Conservation (phyloP, 345 rosid genomes). For the Toxicodendron radicans region DNA sequence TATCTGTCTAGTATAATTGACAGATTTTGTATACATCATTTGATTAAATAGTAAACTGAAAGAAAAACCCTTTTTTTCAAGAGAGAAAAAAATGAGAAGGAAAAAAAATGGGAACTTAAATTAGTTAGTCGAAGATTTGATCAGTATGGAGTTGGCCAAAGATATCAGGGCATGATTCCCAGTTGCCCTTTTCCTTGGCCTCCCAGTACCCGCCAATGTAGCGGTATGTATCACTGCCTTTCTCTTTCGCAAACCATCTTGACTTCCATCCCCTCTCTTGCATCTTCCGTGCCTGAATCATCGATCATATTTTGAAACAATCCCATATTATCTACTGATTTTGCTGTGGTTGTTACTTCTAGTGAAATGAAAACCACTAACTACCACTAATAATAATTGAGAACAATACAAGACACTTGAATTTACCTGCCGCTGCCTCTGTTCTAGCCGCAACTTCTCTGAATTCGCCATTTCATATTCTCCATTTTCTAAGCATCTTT, state of each 20-base stretch:
- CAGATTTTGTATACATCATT: not conserved
- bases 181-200: slow-evolving; percentile 56
- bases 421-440: slow-evolving; percentile 40
- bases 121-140: slow-evolving; percentile 32
- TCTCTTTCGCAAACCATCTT: slow-evolving; percentile 78
- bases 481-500: slow-evolving; percentile 42
- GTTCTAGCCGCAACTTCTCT: slow-evolving; percentile 48
- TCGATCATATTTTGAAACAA: not conserved
- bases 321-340: not conserved
- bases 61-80: not conserved
- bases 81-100: not conserved
- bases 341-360: not conserved
- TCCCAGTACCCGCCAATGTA: slow-evolving; percentile 95
- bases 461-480: slow-evolving; percentile 39
- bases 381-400: not conserved
- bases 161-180: slow-evolving; percentile 89
- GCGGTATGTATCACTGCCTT: slow-evolving; percentile 55
- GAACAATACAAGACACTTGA: not conserved
- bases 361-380: no score
- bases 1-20: not conserved
- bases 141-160: slow-evolving; percentile 75
- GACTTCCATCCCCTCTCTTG: slow-evolving; percentile 99
- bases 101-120: not conserved
- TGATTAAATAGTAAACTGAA: not conserved
- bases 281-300: slow-evolving; percentile 82